A percentile compares a stretch with the other conserved stretches of the same genome.
Conservation (phyloP, 2,329 filamentous ascomycete species). For the Trichophyton mentagrophytes region DNA sequence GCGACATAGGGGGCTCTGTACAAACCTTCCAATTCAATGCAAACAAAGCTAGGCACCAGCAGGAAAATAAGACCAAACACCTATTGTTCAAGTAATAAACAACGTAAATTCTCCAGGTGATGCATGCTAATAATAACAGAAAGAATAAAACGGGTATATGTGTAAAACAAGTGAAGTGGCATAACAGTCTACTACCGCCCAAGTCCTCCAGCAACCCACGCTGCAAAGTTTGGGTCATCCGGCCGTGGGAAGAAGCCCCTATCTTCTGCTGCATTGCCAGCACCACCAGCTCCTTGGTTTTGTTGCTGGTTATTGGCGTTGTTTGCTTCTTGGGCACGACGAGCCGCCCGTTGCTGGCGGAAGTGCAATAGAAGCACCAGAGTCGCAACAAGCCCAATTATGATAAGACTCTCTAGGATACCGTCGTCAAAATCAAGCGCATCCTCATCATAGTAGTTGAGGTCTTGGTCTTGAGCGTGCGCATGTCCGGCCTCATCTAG, state of each 20-base stretch:
- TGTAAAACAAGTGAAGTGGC: not conserved
- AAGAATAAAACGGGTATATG: conserved; percentile 5
- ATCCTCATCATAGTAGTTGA: conserved; percentile 48
- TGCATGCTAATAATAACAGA: not conserved
- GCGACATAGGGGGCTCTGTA: not conserved
- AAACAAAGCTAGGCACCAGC: not conserved
- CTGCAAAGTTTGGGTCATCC: conserved; percentile 53
- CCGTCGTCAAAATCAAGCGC: conserved; percentile 59
- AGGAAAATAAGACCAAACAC: not conserved
- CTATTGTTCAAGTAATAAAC: not conserved
- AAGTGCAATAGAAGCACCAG: conserved; percentile 73
- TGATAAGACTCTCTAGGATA: conserved; percentile 70
- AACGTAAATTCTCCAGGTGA: not conserved
- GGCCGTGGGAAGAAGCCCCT: conserved; percentile 52
- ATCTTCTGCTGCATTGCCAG: conserved; percentile 22
- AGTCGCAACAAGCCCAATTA: conserved; percentile 61
- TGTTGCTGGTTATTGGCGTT: conserved; percentile 1
- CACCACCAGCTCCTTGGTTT: conserved; percentile 6
- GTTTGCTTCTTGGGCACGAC: conserved; percentile 17
- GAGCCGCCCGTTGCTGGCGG: conserved; percentile 55
- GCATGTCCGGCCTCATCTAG: conserved; percentile 17
- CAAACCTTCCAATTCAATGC: conserved; percentile 13
- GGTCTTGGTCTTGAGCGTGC: conserved; percentile 30
- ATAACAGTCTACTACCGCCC: conserved; percentile 31
- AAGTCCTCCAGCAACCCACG: conserved; percentile 56